Evolutionary conservation across 805 yeast genomes (phyloP).

Genomic region (Hanseniaspora vineae): DNA sequence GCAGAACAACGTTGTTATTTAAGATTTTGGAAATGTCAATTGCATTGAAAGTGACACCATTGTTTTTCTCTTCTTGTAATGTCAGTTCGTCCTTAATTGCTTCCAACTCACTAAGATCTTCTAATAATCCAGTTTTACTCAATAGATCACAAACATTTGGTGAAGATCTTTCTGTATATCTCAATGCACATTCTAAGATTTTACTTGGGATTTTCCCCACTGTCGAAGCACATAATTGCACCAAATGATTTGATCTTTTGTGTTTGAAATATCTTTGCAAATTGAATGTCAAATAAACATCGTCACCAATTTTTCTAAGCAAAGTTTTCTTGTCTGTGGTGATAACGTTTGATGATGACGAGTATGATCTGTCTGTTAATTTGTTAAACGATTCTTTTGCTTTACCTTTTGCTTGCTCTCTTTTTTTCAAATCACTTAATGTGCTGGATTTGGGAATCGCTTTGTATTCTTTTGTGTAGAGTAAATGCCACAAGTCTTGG

Average conservation of each 20-base stretch:
- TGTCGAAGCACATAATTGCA: constrained; percentile 47
- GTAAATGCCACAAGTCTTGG: constrained; percentile 27
- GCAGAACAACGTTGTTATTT: constrained; percentile 26
- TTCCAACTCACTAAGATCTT: constrained; percentile 31
- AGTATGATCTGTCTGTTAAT: constrained; percentile 20
- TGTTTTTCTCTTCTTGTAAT: constrained; percentile 23
- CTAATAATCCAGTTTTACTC: constrained; percentile 35
- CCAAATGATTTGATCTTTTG: constrained; percentile 52
- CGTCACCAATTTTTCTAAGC: constrained; percentile 32
- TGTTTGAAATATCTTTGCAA: constrained; percentile 54
- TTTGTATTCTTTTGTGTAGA: constrained; percentile 29
- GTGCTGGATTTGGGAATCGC: constrained; percentile 27
- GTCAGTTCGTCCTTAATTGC: constrained; percentile 16
- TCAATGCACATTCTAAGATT: constrained; percentile 48
- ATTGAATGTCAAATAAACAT: constrained; percentile 45
- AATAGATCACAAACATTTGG: constrained; percentile 30
- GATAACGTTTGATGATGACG: constrained; percentile 10
- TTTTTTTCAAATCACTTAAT: constrained; percentile 41
- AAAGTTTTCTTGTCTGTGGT: constrained; percentile 24
- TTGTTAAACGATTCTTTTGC: constrained; percentile 28
- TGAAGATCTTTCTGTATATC: constrained; percentile 43
- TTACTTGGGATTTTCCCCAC: constrained; percentile 57
- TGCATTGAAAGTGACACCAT: constrained; percentile 27
- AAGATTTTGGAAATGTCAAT: constrained; percentile 30
- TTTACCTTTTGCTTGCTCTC: constrained; percentile 45